Base-by-base conservation (phyloP, 1,284 basidiomycete species). In the Inonotus obliquus region DNA sequence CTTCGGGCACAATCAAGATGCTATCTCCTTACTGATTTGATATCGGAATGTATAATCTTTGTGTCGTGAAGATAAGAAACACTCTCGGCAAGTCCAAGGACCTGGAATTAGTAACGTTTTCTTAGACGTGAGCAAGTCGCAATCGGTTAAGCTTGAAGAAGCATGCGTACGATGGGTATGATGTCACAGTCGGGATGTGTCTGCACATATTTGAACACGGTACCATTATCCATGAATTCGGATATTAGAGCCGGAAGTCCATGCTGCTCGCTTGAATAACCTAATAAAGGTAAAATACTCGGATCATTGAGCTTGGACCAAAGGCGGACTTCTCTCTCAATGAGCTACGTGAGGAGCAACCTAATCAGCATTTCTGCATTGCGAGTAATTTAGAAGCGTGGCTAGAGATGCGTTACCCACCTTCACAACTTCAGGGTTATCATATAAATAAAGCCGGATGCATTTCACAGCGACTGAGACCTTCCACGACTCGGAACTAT, bases 171-270 rank as follows among this genome's bases (percentile, higher is more conserved):
- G 44, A 63, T 55, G n/a, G 17, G 17, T 17, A 57, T 25, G n/a
- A 63, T 10, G 27, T 63, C 19, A 19, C 44, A 38, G 2, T 49
- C 35, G 1, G 62, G 25, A 35, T 59, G 53, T 27, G 9, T 32
- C 23, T 53, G 57, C 13, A 64, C 44, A 49, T 58, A 64, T n/a
- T 47, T 47, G 4, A 39, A 17, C 11, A 60, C 49, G 21, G 59
- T 61, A 13, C 63, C 60, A 32, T 61, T 61, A 9, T 58, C 56
- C 60, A 64, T 64, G 49, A 61, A 64, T 35, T 64, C 63, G 13
- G 63, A 64, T 19, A 64, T 29, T 19, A 64, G 32, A 6, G 32
- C 19, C 17, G 57, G 57, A 61, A 51, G 27, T 11, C 25, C 39
- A 14, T 48, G 14, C 1, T 53, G 17, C 14, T 61, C 60, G 9